These are phyloP conservation scores for Bauhinia variegata DNA, from an alignment of 306 rosid species.

Conservation along the genomic window DNA sequence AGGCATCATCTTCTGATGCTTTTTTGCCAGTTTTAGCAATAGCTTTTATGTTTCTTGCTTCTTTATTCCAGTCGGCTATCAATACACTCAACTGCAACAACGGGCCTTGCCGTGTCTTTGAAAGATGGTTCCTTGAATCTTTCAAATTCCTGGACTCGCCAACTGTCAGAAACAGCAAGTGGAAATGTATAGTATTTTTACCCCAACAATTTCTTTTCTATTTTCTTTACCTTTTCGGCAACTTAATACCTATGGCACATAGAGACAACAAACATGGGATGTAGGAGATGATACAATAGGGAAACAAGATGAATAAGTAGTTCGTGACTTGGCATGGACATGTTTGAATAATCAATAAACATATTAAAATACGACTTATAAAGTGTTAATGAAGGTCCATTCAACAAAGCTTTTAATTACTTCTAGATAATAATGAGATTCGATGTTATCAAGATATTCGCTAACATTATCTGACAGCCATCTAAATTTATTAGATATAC, in stretches of 20 bases:
- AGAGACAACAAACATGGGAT: slow-evolving; percentile 30
- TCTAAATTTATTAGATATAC: slow-evolving; percentile 9
- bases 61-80: slow-evolving; percentile 63
- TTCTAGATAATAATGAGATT: slow-evolving; percentile 7
- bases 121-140: slow-evolving; percentile 88
- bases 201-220: slow-evolving; percentile 33
- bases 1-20: no score
- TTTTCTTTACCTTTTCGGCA: not conserved
- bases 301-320: slow-evolving; percentile 15
- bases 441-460: slow-evolving; percentile 21
- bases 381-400: not conserved
- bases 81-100: slow-evolving; percentile 82
- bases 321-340: slow-evolving; percentile 16
- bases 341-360: slow-evolving; percentile 7
- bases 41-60: slow-evolving; percentile 26
- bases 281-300: not conserved
- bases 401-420: not conserved
- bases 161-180: slow-evolving; percentile 75
- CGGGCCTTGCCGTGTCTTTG: slow-evolving; percentile 77
- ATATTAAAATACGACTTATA: slow-evolving; percentile 1
- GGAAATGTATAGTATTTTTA: slow-evolving; percentile 65
- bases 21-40: slow-evolving; percentile 8
- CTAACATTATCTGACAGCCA: slow-evolving; percentile 14
- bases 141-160: slow-evolving; percentile 91
- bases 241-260: slow-evolving; percentile 10